phyloP scores from a whole-genome alignment of 2,329 filamentous ascomycete genomes.

The Neoscytalidium dimidiatum region DNA sequence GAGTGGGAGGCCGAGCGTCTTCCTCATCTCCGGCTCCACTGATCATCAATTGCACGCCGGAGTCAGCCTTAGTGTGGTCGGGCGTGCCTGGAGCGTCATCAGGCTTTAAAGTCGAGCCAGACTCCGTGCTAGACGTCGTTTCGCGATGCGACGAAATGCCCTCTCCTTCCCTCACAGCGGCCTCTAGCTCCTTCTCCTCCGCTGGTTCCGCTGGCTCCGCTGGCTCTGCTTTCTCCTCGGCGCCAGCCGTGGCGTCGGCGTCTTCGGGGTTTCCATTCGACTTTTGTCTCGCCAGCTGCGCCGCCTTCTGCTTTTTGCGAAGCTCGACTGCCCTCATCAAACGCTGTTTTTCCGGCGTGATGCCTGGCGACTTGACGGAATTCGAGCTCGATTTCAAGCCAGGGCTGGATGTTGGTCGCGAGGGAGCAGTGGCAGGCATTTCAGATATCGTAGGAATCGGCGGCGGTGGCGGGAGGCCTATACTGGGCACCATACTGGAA shows the following conservation, averaged over 20 bases:
- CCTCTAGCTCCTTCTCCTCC: slow-evolving; percentile 4
- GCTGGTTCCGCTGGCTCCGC: slow-evolving; percentile 13
- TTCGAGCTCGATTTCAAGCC: slow-evolving; percentile 28
- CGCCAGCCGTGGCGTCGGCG: slow-evolving; percentile 20
- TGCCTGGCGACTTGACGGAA: slow-evolving; percentile 48
- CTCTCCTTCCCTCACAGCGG: background rate
- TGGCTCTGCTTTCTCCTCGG: slow-evolving; percentile 20
- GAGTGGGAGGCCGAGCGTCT: slow-evolving; percentile 36
- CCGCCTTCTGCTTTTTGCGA: slow-evolving; percentile 74
- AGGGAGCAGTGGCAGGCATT: slow-evolving; percentile 35
- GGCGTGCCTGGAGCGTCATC: slow-evolving; percentile 6
- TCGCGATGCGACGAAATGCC: slow-evolving; percentile 11
- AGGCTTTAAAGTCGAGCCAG: slow-evolving; percentile 19
- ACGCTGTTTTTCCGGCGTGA: slow-evolving; percentile 86
- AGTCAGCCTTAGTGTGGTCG: slow-evolving; percentile 51
- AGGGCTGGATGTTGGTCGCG: slow-evolving; percentile 41
- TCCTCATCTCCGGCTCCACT: slow-evolving; percentile 33
- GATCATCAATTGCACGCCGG: slow-evolving; percentile 55
- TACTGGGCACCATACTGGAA: slow-evolving; percentile 30
- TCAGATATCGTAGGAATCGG: slow-evolving; percentile 38
- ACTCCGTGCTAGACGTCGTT: slow-evolving; percentile 19
- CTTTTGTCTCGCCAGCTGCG: slow-evolving; percentile 34
- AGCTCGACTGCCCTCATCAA: slow-evolving; percentile 94
- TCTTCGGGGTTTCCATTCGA: slow-evolving; percentile 18
- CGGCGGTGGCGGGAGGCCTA: slow-evolving; percentile 34